These are phyloP conservation scores for Tulasnella calospora DNA, from an alignment of 768 basidiomycete species.

Conservation along the genomic window DNA sequence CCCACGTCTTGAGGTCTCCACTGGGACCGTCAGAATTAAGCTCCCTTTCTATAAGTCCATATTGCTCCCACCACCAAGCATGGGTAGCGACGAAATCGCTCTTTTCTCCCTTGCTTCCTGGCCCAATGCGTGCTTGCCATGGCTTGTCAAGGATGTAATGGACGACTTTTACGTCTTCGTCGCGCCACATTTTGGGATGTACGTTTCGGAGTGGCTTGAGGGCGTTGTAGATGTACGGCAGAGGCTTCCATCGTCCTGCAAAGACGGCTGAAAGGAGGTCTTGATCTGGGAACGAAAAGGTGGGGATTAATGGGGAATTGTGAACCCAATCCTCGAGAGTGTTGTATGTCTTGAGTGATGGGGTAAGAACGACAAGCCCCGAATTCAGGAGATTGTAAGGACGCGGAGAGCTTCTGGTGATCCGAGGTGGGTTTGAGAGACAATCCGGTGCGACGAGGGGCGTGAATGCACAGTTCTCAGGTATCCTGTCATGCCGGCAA, in stretches of 20 bases:
- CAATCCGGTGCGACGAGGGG: slow-evolving; percentile 46
- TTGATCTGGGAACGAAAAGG: slow-evolving; percentile 83
- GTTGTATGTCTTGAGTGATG: slow-evolving; percentile 54
- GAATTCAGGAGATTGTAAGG: slow-evolving; percentile 84
- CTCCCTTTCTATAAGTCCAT: slow-evolving; percentile 10
- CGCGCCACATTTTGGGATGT: slow-evolving; percentile 75
- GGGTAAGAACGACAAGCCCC: slow-evolving; percentile 79
- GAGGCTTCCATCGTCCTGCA: slow-evolving; percentile 66
- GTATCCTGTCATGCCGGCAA: slow-evolving; percentile 56
- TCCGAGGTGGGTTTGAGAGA: slow-evolving; percentile 43
- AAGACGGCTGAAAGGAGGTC: slow-evolving; percentile 83
- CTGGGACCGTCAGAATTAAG: neutral
- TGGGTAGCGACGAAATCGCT: slow-evolving; percentile 9
- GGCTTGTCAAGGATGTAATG: slow-evolving; percentile 93
- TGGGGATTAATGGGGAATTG: slow-evolving; percentile 49
- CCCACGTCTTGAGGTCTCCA: neutral
- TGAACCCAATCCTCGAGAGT: slow-evolving; percentile 54
- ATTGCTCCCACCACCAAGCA: slow-evolving; percentile 24
- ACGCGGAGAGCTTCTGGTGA: slow-evolving; percentile 51
- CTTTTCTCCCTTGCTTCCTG: slow-evolving; percentile 3
- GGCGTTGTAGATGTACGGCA: slow-evolving; percentile 88
- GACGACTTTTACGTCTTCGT: slow-evolving; percentile 77
- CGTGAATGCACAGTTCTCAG: slow-evolving; percentile 86
- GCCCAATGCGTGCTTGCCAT: slow-evolving; percentile 44
- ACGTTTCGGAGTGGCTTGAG: slow-evolving; percentile 75